Percentiles rank a stretch among this genome's conserved stretches.
Evolutionary conservation across 768 basidiomycete species (phyloP).

Genomic region (Mycena polygramma): DNA sequence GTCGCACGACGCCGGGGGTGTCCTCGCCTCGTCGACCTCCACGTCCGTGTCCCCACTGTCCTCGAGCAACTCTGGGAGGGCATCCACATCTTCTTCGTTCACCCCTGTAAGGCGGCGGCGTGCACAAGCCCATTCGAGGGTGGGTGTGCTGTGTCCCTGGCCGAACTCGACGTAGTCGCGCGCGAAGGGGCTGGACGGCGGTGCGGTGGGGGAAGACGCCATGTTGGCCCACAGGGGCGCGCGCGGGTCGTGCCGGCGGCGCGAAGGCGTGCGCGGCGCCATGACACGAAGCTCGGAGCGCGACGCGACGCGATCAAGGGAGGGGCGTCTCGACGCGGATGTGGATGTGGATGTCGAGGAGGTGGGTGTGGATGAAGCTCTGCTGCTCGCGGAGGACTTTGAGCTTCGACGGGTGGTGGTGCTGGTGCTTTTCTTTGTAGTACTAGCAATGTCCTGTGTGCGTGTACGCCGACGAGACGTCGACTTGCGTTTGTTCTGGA

Average conservation of each 20-base stretch:
- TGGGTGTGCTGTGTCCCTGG: constrained; percentile 60
- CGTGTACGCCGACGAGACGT: constrained; percentile 43
- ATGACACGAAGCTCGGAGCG: constrained; percentile 61
- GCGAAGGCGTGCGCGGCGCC: constrained; percentile 57
- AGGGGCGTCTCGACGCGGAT: constrained; percentile 51
- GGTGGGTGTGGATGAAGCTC: constrained; percentile 43
- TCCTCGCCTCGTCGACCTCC: constrained; percentile 72
- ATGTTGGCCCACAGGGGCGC: constrained; percentile 66
- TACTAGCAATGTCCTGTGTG: constrained; percentile 45
- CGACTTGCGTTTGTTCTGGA: constrained; percentile 84
- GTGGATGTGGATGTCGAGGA: constrained; percentile 38
- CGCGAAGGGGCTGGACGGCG: constrained; percentile 64
- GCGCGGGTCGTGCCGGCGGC: constrained; percentile 47
- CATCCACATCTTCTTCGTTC: constrained; percentile 40
- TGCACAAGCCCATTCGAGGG: constrained; percentile 84
- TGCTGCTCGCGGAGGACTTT: constrained; percentile 41
- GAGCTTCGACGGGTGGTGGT: constrained; percentile 43
- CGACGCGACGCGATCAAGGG: constrained; percentile 70
- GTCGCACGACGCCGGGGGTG: constrained; percentile 68
- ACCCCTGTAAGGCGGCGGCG: constrained; percentile 66
- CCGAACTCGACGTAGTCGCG: constrained; percentile 63
- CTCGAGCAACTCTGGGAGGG: constrained; percentile 34
- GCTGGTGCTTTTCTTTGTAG: constrained; percentile 46
- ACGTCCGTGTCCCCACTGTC: constrained; percentile 68
- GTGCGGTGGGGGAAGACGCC: constrained; percentile 72